A percentile compares a stretch with the other conserved stretches of the same genome.
Conservation (phyloP, 2,329 filamentous ascomycete genomes). For the Penicillium expansum region DNA sequence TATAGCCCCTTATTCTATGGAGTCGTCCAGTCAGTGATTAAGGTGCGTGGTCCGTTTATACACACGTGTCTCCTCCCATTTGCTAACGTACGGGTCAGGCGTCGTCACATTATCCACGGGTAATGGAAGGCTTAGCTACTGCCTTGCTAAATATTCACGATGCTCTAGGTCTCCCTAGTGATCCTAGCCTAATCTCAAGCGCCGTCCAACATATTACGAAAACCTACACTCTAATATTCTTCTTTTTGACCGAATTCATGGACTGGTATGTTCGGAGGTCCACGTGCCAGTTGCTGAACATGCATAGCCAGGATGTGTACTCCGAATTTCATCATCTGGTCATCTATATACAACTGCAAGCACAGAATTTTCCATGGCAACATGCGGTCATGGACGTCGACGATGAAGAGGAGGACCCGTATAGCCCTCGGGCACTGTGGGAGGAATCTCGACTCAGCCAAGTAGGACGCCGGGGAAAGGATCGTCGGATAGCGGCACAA, state of each 20-base stretch:
- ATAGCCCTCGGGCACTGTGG: conserved; percentile 27
- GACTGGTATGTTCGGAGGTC: conserved; percentile 38
- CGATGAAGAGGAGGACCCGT: conserved; percentile 20
- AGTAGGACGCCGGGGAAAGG: conserved; percentile 31
- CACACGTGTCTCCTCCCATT: not conserved
- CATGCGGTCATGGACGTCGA: conserved; percentile 27
- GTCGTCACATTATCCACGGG: conserved; percentile 34
- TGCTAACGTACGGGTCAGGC: conserved; percentile 25
- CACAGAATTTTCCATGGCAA: conserved; percentile 18
- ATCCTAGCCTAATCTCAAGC: conserved; percentile 10
- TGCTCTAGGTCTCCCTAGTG: conserved; percentile 23
- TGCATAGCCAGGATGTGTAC: conserved; percentile 37
- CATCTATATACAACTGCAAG: conserved; percentile 29
- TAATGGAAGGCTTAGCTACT: conserved; percentile 36
- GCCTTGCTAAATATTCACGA: conserved; percentile 35
- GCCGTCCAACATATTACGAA: conserved; percentile 26
- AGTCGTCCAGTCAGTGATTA: conserved; percentile 37
- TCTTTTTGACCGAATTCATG: conserved; percentile 39
- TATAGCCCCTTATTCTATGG: conserved; percentile 36
- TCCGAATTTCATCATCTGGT: conserved; percentile 34
- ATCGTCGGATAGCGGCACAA: conserved; percentile 35
- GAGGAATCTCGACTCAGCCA: conserved; percentile 34
- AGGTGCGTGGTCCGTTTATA: conserved; percentile 24
- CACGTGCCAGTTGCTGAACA: conserved; percentile 36
- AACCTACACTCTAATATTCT: conserved; percentile 37